These are phyloP conservation scores for Mollisiaceae sp. DNA, from an alignment of 2,329 filamentous ascomycete species.

Conservation along the genomic window DNA sequence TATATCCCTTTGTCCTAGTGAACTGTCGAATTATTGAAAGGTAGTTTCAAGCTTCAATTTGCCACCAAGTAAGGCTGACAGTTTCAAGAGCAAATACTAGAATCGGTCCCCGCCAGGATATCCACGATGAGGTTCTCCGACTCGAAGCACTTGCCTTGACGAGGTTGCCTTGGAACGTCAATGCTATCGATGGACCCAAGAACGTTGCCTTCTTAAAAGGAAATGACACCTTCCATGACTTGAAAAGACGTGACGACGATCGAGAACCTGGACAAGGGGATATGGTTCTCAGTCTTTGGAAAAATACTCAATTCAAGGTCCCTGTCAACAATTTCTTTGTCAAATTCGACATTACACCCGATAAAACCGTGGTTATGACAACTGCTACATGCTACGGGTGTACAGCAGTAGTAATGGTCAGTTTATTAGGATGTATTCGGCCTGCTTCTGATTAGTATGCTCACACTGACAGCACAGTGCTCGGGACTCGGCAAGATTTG, in stretches of 20 bases:
- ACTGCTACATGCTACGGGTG: neutral
- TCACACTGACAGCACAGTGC: neutral
- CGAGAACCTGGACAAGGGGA: too few relatives aligned
- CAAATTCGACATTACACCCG: neutral
- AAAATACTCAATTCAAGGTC: neutral
- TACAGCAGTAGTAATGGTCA: slow-evolving; percentile 2
- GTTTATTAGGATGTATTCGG: neutral
- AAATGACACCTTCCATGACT: too few relatives aligned
- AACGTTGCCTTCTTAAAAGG: too few relatives aligned
- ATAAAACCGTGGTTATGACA: neutral
- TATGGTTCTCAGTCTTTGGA: slow-evolving; percentile 1
- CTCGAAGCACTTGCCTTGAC: slow-evolving; percentile 2
- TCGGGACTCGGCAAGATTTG: neutral
- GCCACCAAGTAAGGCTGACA: neutral
- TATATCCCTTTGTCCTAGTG: neutral
- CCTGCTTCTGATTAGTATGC: neutral
- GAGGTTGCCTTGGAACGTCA: slow-evolving; percentile 1
- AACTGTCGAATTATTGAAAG: neutral
- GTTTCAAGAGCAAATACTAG: neutral
- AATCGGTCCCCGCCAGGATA: neutral
- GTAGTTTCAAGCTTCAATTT: neutral
- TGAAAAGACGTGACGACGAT: neutral
- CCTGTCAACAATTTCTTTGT: slow-evolving; percentile 1
- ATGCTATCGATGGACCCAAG: neutral
- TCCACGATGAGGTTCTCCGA: neutral